A percentile compares a stretch with the other conserved stretches of the same genome.
Evolutionary conservation across 495 filamentous ascomycete genomes (phyloP).

Genomic region (Bryoglossum gracile): DNA sequence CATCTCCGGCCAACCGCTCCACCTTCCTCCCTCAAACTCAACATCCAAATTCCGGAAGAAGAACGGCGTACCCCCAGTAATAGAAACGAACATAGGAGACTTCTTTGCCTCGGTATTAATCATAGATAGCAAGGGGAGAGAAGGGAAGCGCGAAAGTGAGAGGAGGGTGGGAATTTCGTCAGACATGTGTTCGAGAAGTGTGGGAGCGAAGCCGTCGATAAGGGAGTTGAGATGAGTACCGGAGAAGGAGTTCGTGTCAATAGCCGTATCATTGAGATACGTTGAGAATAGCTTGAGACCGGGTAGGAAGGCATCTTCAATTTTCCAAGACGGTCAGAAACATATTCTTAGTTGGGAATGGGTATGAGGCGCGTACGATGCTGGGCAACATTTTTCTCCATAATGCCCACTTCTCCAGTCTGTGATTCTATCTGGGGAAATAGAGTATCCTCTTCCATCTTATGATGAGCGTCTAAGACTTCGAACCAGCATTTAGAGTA

Average conservation of each 20-base stretch:
- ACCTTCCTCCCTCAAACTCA: constrained; percentile 32
- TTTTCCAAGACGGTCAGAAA: background rate
- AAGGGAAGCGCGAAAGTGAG: constrained; percentile 19
- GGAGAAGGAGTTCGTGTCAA: constrained; percentile 9
- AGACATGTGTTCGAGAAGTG: constrained; percentile 31
- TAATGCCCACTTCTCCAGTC: constrained; percentile 20
- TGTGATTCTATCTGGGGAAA: constrained; percentile 28
- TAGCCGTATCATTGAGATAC: constrained; percentile 6
- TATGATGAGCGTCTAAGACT: constrained; percentile 26
- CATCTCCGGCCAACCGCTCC: constrained; percentile 29
- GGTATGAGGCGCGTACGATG: constrained; percentile 21
- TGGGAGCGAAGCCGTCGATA: constrained; percentile 33
- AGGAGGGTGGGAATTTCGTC: constrained; percentile 33
- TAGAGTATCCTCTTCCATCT: constrained; percentile 25
- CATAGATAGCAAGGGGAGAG: constrained; percentile 19
- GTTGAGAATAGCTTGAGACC: constrained; percentile 24
- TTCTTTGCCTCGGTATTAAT: constrained; percentile 20
- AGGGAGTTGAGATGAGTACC: constrained; percentile 29
- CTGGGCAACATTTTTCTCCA: constrained; percentile 22
- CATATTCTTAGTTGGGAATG: background rate
- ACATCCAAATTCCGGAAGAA: constrained; percentile 36
- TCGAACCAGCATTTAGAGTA: constrained; percentile 29
- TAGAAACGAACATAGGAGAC: background rate
- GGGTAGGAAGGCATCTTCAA: constrained; percentile 25
- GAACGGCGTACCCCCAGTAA: constrained; percentile 15